Percentiles rank a stretch among this genome's conserved stretches.
These are phyloP conservation scores for Boletus sp. DNA, from an alignment of 768 basidiomycete species.

Conservation along the genomic window DNA sequence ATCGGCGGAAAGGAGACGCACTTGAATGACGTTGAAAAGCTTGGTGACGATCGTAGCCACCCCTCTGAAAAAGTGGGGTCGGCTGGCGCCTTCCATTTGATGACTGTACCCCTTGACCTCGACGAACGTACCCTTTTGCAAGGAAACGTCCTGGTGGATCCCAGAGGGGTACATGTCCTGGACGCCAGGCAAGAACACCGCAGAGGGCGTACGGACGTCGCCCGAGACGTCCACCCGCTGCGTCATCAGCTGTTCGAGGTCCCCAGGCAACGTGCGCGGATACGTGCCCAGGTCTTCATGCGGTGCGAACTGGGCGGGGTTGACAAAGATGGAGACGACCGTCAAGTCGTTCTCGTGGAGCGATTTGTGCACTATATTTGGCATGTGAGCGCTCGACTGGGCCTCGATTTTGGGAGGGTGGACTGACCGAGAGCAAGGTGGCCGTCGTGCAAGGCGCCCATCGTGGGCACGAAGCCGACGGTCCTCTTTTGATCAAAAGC, in stretches of 20 bases:
- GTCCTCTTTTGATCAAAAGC: conserved; percentile 58
- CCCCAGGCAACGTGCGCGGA: conserved; percentile 79
- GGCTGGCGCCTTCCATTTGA: conserved; percentile 86
- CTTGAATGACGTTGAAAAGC: conserved; percentile 90
- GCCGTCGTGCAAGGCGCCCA: conserved; percentile 95
- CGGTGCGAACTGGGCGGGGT: conserved; percentile 96
- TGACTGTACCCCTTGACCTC: conserved; percentile 90
- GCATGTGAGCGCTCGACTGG: conserved; percentile 1
- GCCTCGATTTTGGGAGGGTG: conserved; percentile 18
- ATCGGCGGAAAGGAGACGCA: conserved; percentile 25
- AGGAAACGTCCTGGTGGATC: conserved; percentile 68
- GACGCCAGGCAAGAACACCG: conserved; percentile 78
- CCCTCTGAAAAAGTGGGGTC: conserved; percentile 93
- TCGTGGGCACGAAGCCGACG: conserved; percentile 95
- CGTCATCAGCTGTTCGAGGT: conserved; percentile 60
- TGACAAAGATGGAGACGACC: conserved; percentile 94
- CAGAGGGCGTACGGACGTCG: conserved; percentile 47
- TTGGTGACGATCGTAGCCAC: conserved; percentile 95
- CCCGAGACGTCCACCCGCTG: conserved; percentile 33
- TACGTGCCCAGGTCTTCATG: conserved; percentile 91
- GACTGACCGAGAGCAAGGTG: conserved; percentile 84
- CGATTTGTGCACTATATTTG: conserved; percentile 64
- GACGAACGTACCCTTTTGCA: conserved; percentile 86
- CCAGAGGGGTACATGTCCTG: conserved; percentile 93
- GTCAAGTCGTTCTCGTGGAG: conserved; percentile 80